Base-by-base conservation (phyloP, 2,329 filamentous ascomycete species). In the Fusarium lateritium region DNA sequence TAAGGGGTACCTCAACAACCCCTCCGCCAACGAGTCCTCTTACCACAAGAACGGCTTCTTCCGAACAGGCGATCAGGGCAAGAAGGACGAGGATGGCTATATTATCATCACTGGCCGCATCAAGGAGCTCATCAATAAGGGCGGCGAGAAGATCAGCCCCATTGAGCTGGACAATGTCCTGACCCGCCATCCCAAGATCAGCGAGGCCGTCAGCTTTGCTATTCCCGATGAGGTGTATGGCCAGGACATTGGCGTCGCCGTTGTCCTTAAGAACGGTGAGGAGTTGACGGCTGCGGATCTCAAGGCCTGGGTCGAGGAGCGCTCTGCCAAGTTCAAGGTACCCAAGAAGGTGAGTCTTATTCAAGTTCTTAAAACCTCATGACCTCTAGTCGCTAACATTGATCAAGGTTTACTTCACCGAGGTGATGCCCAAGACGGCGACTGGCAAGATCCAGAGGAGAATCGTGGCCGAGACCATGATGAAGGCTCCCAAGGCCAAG, bases 101-200 rank as follows among this genome's bases (percentile, higher is more conserved):
- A 83, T 97, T 13, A 86, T 92, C 75, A 95, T 97, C 79, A 97
- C 94, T 0, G 94, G 94, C n/a, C 86, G 94, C 54, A 97, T 97
- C 82, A 97, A 97, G 85, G 94, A 97, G 81, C 84, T 97, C 53
- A 97, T 97, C 84, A 94, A 94, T 81, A 94, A 95, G 81, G 93
- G 92, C 56, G 93, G 93, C 62, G 93, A 97, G 83, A 96, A 96
- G 83, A 96, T 97, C 77, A 92, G 89, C 70, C 93, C 94, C 2
- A 94, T 96, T 56, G 93, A 97, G 81, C 84, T 97, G 34, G 93
- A 97, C 83, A 97, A 97, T 71, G 88, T 92, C 14, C 83, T 97
- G 28, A 85, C 91, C n/a, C 86, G 91, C 59, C 88, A 95, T 76
- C 88, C 91, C 11, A 86, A 89, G 36, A 86, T 96, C 3, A 85